phyloP scores from a whole-genome alignment of 2,329 filamentous ascomycete genomes.

The Diplodia intermedia region DNA sequence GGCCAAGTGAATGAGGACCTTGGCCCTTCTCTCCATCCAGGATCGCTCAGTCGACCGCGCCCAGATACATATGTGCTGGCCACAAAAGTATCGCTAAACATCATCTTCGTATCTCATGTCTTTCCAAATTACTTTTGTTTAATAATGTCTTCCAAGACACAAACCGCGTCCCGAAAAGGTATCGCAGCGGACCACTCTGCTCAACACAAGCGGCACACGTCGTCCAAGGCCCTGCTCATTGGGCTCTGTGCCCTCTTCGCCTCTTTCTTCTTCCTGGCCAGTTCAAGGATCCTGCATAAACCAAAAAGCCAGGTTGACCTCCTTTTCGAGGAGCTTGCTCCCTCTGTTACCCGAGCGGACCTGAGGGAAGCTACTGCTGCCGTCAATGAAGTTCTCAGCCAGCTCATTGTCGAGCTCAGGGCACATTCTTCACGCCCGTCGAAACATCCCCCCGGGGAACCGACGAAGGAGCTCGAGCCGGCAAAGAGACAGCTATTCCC shows the following conservation, averaged over 20 bases:
- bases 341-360: slow-evolving; percentile 18
- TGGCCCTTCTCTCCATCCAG: background rate
- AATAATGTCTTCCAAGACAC: slow-evolving; percentile 24
- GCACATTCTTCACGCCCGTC: background rate
- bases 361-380: slow-evolving; percentile 13
- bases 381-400: slow-evolving; percentile 2
- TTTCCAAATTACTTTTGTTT: background rate
- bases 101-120: background rate
- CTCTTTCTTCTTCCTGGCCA: background rate
- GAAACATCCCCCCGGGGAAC: background rate
- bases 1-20: slow-evolving; percentile 2
- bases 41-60: background rate
- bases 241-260: slow-evolving; percentile 8
- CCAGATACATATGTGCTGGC: slow-evolving; percentile 26
- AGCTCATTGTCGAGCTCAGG: background rate
- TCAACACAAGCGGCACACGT: background rate
- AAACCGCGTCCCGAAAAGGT: background rate
- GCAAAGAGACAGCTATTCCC: slow-evolving; percentile 7
- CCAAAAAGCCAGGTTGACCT: slow-evolving; percentile 14
- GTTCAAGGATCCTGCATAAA: background rate
- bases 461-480: background rate
- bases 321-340: slow-evolving; percentile 2
- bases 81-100: slow-evolving; percentile 13
- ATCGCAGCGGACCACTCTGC: background rate
- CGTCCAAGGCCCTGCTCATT: background rate